These are phyloP conservation scores for Maudiozyma serrabonitensis DNA, from an alignment of 805 yeast genomes.

Conservation along the genomic window DNA sequence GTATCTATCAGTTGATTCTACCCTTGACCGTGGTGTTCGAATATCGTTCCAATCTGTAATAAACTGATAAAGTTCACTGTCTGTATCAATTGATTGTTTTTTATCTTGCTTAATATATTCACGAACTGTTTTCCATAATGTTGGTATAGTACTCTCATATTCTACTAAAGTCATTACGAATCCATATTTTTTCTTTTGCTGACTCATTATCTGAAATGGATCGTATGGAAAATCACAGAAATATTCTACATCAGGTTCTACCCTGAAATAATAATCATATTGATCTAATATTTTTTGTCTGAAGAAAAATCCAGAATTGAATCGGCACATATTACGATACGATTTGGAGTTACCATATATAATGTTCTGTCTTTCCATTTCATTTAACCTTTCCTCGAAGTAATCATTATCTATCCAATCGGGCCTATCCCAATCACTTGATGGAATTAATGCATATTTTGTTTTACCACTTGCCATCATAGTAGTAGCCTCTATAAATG, in stretches of 20 bases:
- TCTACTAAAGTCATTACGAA: conserved; percentile 80
- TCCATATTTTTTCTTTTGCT: conserved; percentile 71
- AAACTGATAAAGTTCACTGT: conserved; percentile 27
- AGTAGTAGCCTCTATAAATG: conserved; percentile 51
- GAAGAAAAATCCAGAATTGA: conserved; percentile 85
- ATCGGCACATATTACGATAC: conserved; percentile 91
- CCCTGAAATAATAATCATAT: conserved; percentile 89
- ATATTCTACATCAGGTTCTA: conserved; percentile 85
- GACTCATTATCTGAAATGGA: conserved; percentile 73
- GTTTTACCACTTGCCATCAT: conserved; percentile 56
- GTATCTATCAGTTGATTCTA: conserved; percentile 45
- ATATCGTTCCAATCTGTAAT: conserved; percentile 45
- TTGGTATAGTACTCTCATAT: conserved; percentile 75
- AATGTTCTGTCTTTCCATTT: conserved; percentile 39
- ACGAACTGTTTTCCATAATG: conserved; percentile 67
- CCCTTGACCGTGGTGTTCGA: conserved; percentile 32
- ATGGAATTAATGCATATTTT: conserved; percentile 56
- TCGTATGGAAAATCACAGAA: conserved; percentile 80
- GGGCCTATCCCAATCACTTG: conserved; percentile 73
- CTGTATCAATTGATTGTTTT: conserved; percentile 42
- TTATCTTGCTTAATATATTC: conserved; percentile 44
- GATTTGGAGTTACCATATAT: conserved; percentile 58
- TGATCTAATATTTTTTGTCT: conserved; percentile 59
- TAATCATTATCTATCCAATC: conserved; percentile 50
- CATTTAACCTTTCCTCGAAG: conserved; percentile 38